phyloP scores from a whole-genome alignment of 108 stramenopile species.

The Stephanodiscus triporus region DNA sequence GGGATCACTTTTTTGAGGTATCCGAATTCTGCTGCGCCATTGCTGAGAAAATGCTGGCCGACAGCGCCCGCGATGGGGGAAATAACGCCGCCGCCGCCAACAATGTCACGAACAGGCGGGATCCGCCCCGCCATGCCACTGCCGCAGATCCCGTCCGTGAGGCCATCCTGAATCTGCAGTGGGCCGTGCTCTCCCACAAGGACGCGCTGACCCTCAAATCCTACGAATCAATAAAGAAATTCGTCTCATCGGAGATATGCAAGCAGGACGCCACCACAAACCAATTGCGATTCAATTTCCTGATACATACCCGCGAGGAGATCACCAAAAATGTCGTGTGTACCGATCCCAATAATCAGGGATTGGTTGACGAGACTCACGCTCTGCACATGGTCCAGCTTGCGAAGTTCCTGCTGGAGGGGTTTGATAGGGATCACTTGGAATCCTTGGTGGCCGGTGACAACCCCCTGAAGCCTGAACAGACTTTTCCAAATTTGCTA shows the following conservation, averaged over 20 bases:
- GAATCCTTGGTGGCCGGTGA: slow-evolving; percentile 46
- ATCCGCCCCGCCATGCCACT: slow-evolving; percentile 36
- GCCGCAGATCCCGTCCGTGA: slow-evolving; percentile 46
- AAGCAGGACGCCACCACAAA: slow-evolving; percentile 50
- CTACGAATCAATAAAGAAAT: slow-evolving; percentile 73
- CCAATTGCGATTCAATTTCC: slow-evolving; percentile 56
- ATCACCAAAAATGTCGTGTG: slow-evolving; percentile 43
- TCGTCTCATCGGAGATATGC: slow-evolving; percentile 64
- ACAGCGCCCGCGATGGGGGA: slow-evolving; percentile 23
- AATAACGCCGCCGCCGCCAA: slow-evolving; percentile 4
- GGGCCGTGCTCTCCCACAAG: slow-evolving; percentile 83
- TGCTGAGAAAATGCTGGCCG: slow-evolving; percentile 47
- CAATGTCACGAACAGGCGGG: slow-evolving; percentile 12
- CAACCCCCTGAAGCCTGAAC: neutral
- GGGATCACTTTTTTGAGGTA: slow-evolving; percentile 71
- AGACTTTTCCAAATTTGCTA: slow-evolving; percentile 55
- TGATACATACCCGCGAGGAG: slow-evolving; percentile 53
- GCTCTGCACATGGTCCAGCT: slow-evolving; percentile 79
- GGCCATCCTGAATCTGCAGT: slow-evolving; percentile 79
- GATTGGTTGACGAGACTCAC: slow-evolving; percentile 61
- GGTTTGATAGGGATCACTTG: slow-evolving; percentile 65
- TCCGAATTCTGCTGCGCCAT: slow-evolving; percentile 80
- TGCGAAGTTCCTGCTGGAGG: slow-evolving; percentile 82
- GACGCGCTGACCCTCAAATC: slow-evolving; percentile 72
- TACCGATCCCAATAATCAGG: slow-evolving; percentile 14